Conservation (phyloP, 129 eudicot genomes). For the Daucus carota region DNA sequence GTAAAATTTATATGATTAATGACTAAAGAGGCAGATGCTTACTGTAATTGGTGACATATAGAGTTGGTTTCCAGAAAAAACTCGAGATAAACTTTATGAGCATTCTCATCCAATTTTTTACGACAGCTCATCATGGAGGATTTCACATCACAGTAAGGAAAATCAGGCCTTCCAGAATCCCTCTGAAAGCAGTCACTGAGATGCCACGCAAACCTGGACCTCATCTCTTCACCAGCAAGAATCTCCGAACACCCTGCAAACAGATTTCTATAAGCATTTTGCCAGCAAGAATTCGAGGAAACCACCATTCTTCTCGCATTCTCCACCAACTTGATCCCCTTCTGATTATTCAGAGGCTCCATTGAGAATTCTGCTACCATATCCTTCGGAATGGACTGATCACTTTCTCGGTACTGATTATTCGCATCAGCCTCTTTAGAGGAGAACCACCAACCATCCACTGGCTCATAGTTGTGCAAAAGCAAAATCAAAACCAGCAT, state of each 20-base stretch:
- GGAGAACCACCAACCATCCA: constrained; percentile 36
- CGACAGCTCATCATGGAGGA: constrained; percentile 45
- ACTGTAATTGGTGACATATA: constrained; percentile 85
- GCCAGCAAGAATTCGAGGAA: constrained; percentile 61
- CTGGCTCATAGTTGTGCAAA: constrained; percentile 23
- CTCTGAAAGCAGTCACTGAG: constrained; percentile 73
- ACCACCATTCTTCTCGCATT: constrained; percentile 41
- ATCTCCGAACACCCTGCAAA: constrained; percentile 70
- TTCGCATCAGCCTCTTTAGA: constrained; percentile 15
- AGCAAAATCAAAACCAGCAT: constrained; percentile 24
- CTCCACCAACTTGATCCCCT: constrained; percentile 40
- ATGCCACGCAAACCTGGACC: constrained; percentile 69
- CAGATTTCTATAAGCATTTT: constrained; percentile 51
- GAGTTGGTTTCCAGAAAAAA: constrained; percentile 66
- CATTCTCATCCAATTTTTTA: constrained; percentile 36
- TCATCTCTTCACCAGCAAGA: constrained; percentile 53
- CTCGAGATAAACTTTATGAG: constrained; percentile 48
- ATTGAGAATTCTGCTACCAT: constrained; percentile 55
- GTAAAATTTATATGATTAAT: no score
- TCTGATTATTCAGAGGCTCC: constrained; percentile 41
- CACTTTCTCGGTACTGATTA: background rate
- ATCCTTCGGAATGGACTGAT: constrained; percentile 11
- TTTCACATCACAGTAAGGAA: constrained; percentile 58
- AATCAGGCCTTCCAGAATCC: constrained; percentile 56
- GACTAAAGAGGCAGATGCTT: constrained; percentile 6